Percentiles rank a stretch among this genome's conserved stretches.
phyloP scores from a whole-genome alignment of 2,329 filamentous ascomycete species.

The Pestalotiopsis sp. region DNA sequence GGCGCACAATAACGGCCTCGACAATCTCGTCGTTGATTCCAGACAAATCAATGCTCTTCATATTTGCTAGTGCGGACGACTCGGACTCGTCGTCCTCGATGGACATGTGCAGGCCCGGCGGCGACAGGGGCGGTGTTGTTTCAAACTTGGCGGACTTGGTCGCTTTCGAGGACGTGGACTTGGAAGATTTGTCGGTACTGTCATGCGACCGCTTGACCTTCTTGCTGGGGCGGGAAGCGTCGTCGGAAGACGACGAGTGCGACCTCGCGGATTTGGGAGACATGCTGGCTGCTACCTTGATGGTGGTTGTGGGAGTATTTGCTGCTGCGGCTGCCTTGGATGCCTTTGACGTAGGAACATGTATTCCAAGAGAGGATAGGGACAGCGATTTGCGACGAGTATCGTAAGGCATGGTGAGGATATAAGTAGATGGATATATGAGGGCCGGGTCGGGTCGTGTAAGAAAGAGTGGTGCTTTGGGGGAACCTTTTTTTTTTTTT shows the following conservation, averaged over 20 bases:
- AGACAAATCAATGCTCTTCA: constrained; percentile 71
- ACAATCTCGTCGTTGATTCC: constrained; percentile 95
- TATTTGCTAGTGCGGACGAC: constrained; percentile 22
- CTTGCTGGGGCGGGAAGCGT: constrained; percentile 53
- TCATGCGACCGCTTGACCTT: constrained; percentile 80
- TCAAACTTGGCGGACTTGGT: constrained; percentile 53
- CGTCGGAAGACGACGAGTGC: constrained; percentile 28
- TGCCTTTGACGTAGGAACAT: constrained; percentile 66
- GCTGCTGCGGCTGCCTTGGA: constrained; percentile 44
- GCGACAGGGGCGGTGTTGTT: constrained; percentile 78
- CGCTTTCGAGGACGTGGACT: constrained; percentile 32
- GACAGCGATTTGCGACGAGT: constrained; percentile 96
- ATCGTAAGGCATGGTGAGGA: constrained; percentile 81
- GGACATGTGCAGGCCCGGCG: constrained; percentile 54
- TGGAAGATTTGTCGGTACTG: constrained; percentile 31
- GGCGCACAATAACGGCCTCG: constrained; percentile 82
- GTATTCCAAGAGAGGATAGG: constrained; percentile 88
- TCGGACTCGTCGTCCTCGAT: constrained; percentile 43
- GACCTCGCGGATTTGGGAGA: constrained; percentile 32
- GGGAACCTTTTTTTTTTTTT: background rate
- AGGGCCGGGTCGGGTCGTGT: constrained; percentile 1
- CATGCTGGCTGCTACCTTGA: constrained; percentile 25
- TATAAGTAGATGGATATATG: background rate
- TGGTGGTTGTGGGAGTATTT: constrained; percentile 15
- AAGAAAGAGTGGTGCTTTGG: background rate